A percentile compares a stretch with the other conserved stretches of the same genome.
phyloP scores from a whole-genome alignment of 305 asterid genomes.

The Fraxinus nigra region DNA sequence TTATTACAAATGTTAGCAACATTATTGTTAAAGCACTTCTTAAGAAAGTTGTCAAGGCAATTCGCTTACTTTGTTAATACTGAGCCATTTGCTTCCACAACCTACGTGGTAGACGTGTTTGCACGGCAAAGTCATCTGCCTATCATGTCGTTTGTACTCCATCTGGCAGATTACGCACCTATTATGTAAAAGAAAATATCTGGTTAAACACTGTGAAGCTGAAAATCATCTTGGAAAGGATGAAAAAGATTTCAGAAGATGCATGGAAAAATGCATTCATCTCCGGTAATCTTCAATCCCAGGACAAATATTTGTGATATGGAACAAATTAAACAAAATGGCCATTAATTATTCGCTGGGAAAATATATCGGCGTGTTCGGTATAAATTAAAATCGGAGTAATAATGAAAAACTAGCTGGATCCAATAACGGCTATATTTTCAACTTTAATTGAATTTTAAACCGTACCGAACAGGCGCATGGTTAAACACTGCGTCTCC shows the following conservation, averaged over 20 bases:
- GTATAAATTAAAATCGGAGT: too few relatives aligned
- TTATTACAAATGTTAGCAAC: constrained; percentile 24
- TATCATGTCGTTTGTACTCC: constrained; percentile 85
- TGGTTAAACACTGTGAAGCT: not conserved
- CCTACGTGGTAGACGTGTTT: constrained; percentile 70
- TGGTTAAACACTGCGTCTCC: too few relatives aligned
- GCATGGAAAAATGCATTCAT: not conserved
- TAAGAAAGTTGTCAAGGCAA: constrained; percentile 1
- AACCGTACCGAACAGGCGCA: too few relatives aligned
- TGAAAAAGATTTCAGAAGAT: not conserved
- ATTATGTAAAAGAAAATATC: not conserved
- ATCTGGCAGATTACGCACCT: constrained; percentile 97
- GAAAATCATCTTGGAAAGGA: constrained; percentile 17
- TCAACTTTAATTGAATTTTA: too few relatives aligned
- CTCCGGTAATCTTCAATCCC: not conserved
- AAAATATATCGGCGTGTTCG: too few relatives aligned
- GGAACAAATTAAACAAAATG: not conserved
- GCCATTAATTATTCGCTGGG: not conserved
- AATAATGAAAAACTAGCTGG: too few relatives aligned
- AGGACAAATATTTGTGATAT: not conserved
- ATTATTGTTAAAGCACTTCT: not conserved
- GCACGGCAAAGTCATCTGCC: constrained; percentile 82
- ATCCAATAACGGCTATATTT: too few relatives aligned
- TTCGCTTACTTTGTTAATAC: constrained; percentile 73
- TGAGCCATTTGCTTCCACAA: constrained; percentile 90